phyloP scores from a whole-genome alignment of 345 rosid species.

The Rubroshorea leprosula region DNA sequence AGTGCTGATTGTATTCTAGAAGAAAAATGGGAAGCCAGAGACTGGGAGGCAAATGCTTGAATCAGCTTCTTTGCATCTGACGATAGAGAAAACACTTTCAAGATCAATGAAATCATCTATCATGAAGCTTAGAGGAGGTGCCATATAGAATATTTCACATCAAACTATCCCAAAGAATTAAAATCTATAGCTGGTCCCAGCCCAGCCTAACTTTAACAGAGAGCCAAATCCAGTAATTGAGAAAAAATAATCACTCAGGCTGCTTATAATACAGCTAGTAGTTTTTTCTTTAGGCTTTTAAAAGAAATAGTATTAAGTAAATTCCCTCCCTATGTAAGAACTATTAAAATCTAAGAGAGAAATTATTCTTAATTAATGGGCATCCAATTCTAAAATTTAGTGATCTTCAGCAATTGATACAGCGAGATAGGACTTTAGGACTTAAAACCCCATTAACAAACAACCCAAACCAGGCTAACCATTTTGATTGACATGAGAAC shows the following conservation, averaged over 20 bases:
- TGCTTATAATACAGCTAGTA: background rate
- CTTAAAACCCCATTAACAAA: background rate
- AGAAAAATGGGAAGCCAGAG: conserved; percentile 69
- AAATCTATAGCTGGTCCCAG: background rate
- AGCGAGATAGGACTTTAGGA: background rate
- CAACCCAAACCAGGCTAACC: background rate
- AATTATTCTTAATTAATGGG: too few relatives aligned
- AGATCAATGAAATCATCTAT: background rate
- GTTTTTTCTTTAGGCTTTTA: background rate
- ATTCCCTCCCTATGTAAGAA: too few relatives aligned
- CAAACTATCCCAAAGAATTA: background rate
- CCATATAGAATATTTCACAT: background rate
- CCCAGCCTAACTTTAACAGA: background rate
- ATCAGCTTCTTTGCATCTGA: conserved; percentile 58
- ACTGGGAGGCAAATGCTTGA: conserved; percentile 54
- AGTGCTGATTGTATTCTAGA: conserved; percentile 89
- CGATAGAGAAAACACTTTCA: conserved; percentile 3
- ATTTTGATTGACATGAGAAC: background rate
- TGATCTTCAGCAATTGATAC: background rate
- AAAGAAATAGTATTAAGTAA: background rate
- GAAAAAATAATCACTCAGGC: background rate
- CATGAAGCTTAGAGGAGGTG: background rate
- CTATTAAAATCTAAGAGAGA: too few relatives aligned
- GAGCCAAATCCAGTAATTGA: background rate
- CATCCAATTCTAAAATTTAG: too few relatives aligned